Evolutionary conservation across 148 eudicot genomes (phyloP), one percentile per base, ranked within the genome.

Genomic region (Camellia sinensis): DNA sequence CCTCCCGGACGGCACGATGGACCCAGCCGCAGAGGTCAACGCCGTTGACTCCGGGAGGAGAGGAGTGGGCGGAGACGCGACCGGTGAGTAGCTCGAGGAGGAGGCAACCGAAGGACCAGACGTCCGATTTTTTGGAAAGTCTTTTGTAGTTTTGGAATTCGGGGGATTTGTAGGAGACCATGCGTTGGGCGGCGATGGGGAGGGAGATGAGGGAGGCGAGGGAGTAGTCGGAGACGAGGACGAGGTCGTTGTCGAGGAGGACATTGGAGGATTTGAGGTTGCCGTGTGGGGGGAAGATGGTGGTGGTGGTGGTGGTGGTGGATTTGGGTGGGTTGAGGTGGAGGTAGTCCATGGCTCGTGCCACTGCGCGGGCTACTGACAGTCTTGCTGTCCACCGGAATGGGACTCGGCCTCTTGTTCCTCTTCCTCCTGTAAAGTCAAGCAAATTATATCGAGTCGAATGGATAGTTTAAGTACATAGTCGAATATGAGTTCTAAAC

Each of bases 1-100:
- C 88, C 70, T 88, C 90, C 41, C 90, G 80, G 6, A 88, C 88
- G 9, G 90, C 90, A 0, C 85, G 85, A 54, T 86, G 81, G 7
- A 88, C 88, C 88, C 90, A 88, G 7, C 53, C 56, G 72, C 84
- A 76, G 0, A 88, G 88, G 40, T 88, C 88, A 40, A 85, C 80
- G 40, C 73, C 86, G 21, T 44, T 78, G 60, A 14, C 66, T 18
- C 81, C 88, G 46, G 18, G 81, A 18, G 85, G 80, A 1, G 80
- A 84, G 3, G 87, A 79, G 13, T 79, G 84, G 9, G 73, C 13
- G 1, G 84, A 68, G 21, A 84, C 44, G 21, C 65, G 83, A 3
- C 90, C 90, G 0, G 90, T 84, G 53, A 88, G 17, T 44, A 88
- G 87, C 67, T 88, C 90, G 19, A 88, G 78, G 46, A 88, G 65